A percentile compares a stretch with the other conserved stretches of the same genome.
These are phyloP conservation scores for Yamadazyma triangularis DNA, from an alignment of 1,139 yeast genomes.

Conservation along the genomic window DNA sequence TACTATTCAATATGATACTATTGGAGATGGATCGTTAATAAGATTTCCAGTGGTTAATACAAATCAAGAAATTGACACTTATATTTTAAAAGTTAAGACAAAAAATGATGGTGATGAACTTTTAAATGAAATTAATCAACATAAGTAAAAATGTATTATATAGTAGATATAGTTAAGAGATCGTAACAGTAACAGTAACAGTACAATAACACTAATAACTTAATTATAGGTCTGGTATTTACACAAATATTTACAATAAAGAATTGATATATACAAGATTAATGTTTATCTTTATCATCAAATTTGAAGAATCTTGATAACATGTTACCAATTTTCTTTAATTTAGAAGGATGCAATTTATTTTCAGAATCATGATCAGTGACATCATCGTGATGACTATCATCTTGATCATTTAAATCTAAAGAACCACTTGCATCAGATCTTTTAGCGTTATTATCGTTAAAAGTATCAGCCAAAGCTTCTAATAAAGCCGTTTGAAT, in stretches of 20 bases:
- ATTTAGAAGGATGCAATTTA: conserved; percentile 52
- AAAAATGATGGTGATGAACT: conserved; percentile 65
- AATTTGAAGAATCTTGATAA: conserved; percentile 60
- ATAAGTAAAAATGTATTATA: conserved; percentile 5
- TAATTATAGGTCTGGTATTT: too few relatives aligned
- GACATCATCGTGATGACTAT: conserved; percentile 26
- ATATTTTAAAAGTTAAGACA: conserved; percentile 66
- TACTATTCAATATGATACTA: conserved; percentile 49
- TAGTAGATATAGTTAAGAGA: background rate
- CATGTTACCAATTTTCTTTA: conserved; percentile 59
- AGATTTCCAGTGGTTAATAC: conserved; percentile 53
- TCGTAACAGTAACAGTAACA: too few relatives aligned
- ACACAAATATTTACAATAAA: too few relatives aligned
- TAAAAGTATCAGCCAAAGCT: conserved; percentile 87
- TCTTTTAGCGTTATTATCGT: conserved; percentile 75
- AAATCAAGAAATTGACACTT: conserved; percentile 47
- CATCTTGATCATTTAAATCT: conserved; percentile 15
- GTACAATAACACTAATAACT: too few relatives aligned
- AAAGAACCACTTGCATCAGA: conserved; percentile 48
- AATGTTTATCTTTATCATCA: conserved; percentile 16
- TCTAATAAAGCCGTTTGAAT: conserved; percentile 90
- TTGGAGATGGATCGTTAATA: conserved; percentile 61
- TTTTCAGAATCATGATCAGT: conserved; percentile 26
- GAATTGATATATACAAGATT: background rate
- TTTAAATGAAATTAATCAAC: conserved; percentile 48